Conservation (phyloP, 2,329 filamentous ascomycete genomes). For the Lecanicillium sp. region DNA sequence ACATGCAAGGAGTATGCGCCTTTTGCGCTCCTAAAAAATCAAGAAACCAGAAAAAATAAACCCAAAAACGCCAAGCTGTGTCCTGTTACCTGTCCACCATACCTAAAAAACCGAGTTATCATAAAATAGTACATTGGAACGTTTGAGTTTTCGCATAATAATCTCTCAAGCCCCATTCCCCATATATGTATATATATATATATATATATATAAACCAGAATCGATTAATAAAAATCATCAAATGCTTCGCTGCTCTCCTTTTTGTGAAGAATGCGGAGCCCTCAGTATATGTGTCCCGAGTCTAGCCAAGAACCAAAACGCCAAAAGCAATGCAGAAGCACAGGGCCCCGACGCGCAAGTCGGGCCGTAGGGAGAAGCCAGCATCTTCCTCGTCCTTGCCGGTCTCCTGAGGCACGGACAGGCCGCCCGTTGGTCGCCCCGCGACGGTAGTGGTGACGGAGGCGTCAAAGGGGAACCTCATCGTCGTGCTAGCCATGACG, state of each 20-base stretch:
- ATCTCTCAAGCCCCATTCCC: neutral
- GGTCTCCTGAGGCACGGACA: conserved; percentile 23
- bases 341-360: conserved; percentile 17
- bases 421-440: conserved; percentile 23
- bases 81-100: neutral
- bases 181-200: neutral
- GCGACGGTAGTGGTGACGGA: conserved; percentile 37
- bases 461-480: conserved; percentile 40
- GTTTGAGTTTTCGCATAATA: too few relatives aligned
- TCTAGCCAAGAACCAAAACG: conserved; percentile 31
- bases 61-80: neutral
- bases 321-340: conserved; percentile 35
- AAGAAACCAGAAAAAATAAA: too few relatives aligned
- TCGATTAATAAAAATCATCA: neutral
- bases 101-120: neutral
- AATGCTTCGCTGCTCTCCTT: neutral
- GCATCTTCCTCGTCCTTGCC: conserved; percentile 21
- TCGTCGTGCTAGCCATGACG: conserved; percentile 39
- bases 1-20: too few relatives aligned
- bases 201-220: conserved; percentile 1
- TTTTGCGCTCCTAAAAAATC: neutral
- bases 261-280: conserved; percentile 9
- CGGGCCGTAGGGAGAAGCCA: conserved; percentile 14
- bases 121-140: conserved; percentile 8
- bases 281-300: neutral